Percentiles rank a stretch among this genome's conserved stretches.
phyloP scores from a whole-genome alignment of 2,329 filamentous ascomycete genomes.

The Neospermospora avenae region DNA sequence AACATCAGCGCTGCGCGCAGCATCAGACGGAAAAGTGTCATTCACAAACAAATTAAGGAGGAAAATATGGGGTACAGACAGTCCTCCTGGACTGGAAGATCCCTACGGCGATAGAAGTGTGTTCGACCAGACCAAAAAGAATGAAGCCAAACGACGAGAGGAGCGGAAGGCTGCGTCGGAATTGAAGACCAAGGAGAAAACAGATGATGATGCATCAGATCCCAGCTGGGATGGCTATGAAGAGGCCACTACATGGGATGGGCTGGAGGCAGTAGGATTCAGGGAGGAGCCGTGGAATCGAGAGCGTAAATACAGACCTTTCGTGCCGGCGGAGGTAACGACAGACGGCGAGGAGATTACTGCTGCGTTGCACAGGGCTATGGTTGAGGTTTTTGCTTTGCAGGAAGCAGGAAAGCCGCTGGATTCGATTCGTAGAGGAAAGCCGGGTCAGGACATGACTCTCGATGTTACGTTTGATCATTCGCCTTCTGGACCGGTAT shows the following conservation, averaged over 20 bases:
- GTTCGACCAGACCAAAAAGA: slow-evolving; percentile 25
- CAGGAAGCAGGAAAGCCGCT: slow-evolving; percentile 40
- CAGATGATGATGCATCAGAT: background rate
- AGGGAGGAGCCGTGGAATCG: slow-evolving; percentile 39
- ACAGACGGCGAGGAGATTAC: slow-evolving; percentile 37
- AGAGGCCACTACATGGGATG: slow-evolving; percentile 48
- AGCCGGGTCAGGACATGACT: slow-evolving; percentile 21
- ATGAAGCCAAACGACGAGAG: slow-evolving; percentile 11
- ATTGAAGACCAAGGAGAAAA: slow-evolving; percentile 2
- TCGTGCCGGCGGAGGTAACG: slow-evolving; percentile 38
- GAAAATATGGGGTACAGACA: slow-evolving; percentile 48
- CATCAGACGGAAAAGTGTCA: slow-evolving; percentile 24
- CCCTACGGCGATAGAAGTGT: slow-evolving; percentile 42
- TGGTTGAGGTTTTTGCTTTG: slow-evolving; percentile 53
- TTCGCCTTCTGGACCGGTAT: slow-evolving; percentile 18
- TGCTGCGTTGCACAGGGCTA: slow-evolving; percentile 49
- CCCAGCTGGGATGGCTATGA: slow-evolving; percentile 37
- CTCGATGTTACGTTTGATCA: slow-evolving; percentile 29
- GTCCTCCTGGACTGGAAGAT: slow-evolving; percentile 46
- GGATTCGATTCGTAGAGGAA: slow-evolving; percentile 18
- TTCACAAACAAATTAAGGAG: slow-evolving; percentile 45
- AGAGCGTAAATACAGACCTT: slow-evolving; percentile 40
- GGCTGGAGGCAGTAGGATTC: slow-evolving; percentile 51
- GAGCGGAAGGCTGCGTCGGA: slow-evolving; percentile 14
- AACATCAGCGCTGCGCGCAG: slow-evolving; percentile 23